Conservation (phyloP, 2,329 filamentous ascomycete species). For the Aureobasidium namibiae region DNA sequence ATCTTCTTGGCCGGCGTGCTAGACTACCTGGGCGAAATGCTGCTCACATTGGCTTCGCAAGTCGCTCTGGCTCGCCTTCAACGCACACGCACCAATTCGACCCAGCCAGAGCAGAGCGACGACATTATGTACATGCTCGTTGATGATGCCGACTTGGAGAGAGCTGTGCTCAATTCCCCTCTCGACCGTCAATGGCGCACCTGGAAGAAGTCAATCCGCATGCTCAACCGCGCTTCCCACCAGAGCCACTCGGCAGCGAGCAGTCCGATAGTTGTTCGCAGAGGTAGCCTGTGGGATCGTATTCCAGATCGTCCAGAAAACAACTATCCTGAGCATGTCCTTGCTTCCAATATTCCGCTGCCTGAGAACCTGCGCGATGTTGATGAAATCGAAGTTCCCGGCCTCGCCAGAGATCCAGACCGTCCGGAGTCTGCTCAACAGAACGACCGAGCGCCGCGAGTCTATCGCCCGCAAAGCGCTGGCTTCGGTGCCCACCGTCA, state of each 20-base stretch:
- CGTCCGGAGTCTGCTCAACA: constrained; percentile 15
- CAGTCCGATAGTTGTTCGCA: constrained; percentile 3
- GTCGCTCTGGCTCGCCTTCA: constrained; percentile 62
- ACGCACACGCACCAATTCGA: constrained; percentile 23
- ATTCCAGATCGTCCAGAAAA: constrained; percentile 28
- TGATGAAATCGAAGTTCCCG: constrained; percentile 72
- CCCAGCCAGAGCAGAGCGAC: background rate
- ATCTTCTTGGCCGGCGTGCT: constrained; percentile 94
- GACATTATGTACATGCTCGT: constrained; percentile 53
- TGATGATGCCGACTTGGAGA: constrained; percentile 86
- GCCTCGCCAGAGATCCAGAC: constrained; percentile 60
- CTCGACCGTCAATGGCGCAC: constrained; percentile 86
- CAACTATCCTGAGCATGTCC: constrained; percentile 29
- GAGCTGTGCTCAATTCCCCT: constrained; percentile 80
- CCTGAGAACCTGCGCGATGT: constrained; percentile 61
- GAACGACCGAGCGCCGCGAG: constrained; percentile 26
- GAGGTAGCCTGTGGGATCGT: constrained; percentile 7
- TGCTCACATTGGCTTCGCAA: constrained; percentile 77
- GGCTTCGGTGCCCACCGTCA: background rate
- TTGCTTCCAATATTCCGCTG: constrained; percentile 57
- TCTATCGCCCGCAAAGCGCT: background rate
- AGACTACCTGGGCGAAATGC: constrained; percentile 88
- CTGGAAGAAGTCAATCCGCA: constrained; percentile 79
- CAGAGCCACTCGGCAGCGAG: background rate
- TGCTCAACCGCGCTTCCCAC: background rate